Evolutionary conservation across 1,139 yeast genomes (phyloP).

Genomic region (Hyphopichia burtonii): DNA sequence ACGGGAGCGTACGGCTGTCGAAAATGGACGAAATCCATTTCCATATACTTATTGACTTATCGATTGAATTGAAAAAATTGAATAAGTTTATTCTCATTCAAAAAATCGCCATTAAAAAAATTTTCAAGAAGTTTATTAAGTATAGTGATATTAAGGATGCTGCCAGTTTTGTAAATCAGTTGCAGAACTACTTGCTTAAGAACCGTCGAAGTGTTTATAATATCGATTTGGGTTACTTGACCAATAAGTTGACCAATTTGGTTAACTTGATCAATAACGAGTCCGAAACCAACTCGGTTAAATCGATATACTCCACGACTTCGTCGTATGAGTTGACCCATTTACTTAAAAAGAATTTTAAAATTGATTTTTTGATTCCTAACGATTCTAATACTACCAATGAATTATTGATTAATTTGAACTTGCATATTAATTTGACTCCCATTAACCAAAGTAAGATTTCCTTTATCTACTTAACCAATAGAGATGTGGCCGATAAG

Average conservation of each 20-base stretch:
- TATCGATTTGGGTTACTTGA: slow-evolving; percentile 62
- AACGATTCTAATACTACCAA: slow-evolving; percentile 34
- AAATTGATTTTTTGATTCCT: slow-evolving; percentile 34
- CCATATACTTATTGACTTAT: slow-evolving; percentile 43
- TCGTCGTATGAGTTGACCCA: slow-evolving; percentile 29
- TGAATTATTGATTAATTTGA: slow-evolving; percentile 36
- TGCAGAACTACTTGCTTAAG: slow-evolving; percentile 34
- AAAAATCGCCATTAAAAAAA: slow-evolving; percentile 76
- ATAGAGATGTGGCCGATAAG: slow-evolving; percentile 11
- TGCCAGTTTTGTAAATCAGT: slow-evolving; percentile 34
- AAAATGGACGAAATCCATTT: slow-evolving; percentile 30
- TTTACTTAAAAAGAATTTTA: slow-evolving; percentile 39
- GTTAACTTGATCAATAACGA: neutral
- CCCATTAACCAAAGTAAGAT: slow-evolving; percentile 3
- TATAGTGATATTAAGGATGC: slow-evolving; percentile 44
- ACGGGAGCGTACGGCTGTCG: slow-evolving; percentile 4
- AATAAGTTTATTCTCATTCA: slow-evolving; percentile 77
- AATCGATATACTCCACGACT: neutral
- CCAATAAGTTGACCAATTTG: slow-evolving; percentile 56
- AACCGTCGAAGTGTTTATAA: slow-evolving; percentile 58
- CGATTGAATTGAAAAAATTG: slow-evolving; percentile 64
- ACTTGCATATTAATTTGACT: slow-evolving; percentile 34
- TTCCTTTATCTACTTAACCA: slow-evolving; percentile 21
- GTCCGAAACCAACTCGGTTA: neutral
- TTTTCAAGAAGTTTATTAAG: slow-evolving; percentile 75